Evolutionary conservation across 352 stramenopile genomes (phyloP).

Genomic region (Thraustotheca clavata): DNA sequence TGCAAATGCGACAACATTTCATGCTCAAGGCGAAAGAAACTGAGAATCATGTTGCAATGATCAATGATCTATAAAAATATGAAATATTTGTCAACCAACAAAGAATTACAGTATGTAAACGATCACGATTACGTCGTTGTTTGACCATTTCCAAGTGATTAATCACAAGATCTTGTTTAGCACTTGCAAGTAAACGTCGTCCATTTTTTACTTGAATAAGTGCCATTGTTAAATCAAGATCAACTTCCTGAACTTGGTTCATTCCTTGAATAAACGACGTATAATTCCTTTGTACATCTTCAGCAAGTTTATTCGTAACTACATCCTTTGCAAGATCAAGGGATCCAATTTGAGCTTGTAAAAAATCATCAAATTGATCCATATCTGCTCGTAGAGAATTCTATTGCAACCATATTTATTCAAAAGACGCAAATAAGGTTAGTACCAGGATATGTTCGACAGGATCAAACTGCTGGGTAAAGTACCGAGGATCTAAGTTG

Average conservation of each 20-base stretch:
- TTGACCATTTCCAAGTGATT: conserved; percentile 80
- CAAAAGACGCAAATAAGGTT: not conserved
- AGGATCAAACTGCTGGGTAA: conserved; percentile 69
- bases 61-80: conserved; percentile 45
- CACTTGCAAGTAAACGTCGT: conserved; percentile 50
- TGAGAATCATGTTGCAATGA: conserved; percentile 31
- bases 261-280: conserved; percentile 75
- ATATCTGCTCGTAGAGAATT: conserved; percentile 47
- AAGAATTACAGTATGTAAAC: conserved; percentile 43
- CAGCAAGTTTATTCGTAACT: conserved; percentile 62
- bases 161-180: conserved; percentile 60
- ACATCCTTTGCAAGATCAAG: conserved; percentile 76
- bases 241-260: conserved; percentile 81
- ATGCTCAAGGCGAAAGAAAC: conserved; percentile 67
- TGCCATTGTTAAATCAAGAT: conserved; percentile 71
- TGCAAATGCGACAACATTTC: conserved; percentile 38
- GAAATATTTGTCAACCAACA: not conserved
- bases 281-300: conserved; percentile 74
- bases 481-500: conserved; percentile 69
- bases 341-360: conserved; percentile 73
- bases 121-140: conserved; percentile 69
- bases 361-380: conserved; percentile 47
- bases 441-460: conserved; percentile 54
- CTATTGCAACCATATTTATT: conserved; percentile 25
- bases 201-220: conserved; percentile 86